A percentile compares a stretch with the other conserved stretches of the same genome.
These are phyloP conservation scores for Globisporangium rhizosaccharum DNA, from an alignment of 352 stramenopile genomes.

Conservation along the genomic window DNA sequence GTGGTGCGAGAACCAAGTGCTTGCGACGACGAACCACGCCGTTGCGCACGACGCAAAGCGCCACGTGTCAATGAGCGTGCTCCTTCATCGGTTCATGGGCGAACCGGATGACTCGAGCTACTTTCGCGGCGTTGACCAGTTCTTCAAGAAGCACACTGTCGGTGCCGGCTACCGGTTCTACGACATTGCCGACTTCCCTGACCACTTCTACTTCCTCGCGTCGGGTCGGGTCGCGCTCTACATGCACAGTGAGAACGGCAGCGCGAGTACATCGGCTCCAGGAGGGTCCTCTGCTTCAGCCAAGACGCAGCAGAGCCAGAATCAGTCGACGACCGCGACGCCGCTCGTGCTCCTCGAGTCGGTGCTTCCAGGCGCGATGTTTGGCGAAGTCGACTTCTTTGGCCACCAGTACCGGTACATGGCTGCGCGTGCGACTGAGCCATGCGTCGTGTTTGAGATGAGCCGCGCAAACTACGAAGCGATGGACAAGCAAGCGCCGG, in stretches of 20 bases:
- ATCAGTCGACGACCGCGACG: slow-evolving; percentile 12
- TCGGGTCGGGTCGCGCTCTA: slow-evolving; percentile 62
- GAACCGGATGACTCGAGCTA: slow-evolving; percentile 60
- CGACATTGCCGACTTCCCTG: slow-evolving; percentile 45
- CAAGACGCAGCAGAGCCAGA: not conserved
- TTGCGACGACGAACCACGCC: slow-evolving; percentile 30
- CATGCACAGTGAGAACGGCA: slow-evolving; percentile 71
- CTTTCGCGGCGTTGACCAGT: slow-evolving; percentile 62
- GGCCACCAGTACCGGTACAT: slow-evolving; percentile 63
- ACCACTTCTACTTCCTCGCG: slow-evolving; percentile 76
- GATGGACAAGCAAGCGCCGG: slow-evolving; percentile 48
- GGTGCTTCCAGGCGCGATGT: slow-evolving; percentile 74
- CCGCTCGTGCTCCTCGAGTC: slow-evolving; percentile 54
- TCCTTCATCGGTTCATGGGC: slow-evolving; percentile 78
- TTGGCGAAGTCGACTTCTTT: slow-evolving; percentile 86
- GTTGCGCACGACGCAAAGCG: slow-evolving; percentile 24
- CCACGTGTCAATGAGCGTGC: slow-evolving; percentile 53
- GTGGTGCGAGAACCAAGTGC: slow-evolving; percentile 66
- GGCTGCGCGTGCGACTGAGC: slow-evolving; percentile 38
- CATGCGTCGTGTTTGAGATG: slow-evolving; percentile 70
- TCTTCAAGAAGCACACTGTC: slow-evolving; percentile 54
- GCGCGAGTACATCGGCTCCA: not conserved
- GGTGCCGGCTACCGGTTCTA: slow-evolving; percentile 67
- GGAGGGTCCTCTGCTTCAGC: too few species aligned
- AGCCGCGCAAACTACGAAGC: slow-evolving; percentile 54